phyloP scores from a whole-genome alignment of 176 grass and related monocot genomes.

The Saccharum officinarum region DNA sequence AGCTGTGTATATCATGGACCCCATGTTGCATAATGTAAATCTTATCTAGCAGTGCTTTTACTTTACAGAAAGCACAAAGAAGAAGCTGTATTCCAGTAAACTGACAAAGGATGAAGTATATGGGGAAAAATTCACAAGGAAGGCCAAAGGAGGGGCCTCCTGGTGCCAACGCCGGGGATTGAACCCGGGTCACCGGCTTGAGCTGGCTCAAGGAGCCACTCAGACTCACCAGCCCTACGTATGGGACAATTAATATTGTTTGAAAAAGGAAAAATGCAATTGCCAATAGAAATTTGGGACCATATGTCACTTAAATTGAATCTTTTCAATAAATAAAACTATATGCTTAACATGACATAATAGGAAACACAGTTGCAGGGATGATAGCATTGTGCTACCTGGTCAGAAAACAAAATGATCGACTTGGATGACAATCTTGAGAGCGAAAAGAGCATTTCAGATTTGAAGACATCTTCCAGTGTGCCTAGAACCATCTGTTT shows the following conservation, averaged over 20 bases:
- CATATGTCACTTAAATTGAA: background rate
- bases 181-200: background rate
- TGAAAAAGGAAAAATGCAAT: background rate
- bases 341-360: constrained; percentile 4
- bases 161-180: background rate
- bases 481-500: constrained; percentile 49
- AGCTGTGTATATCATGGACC: background rate
- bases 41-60: background rate
- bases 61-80: background rate
- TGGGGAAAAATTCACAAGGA: background rate
- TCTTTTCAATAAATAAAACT: background rate
- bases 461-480: constrained; percentile 64
- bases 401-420: constrained; percentile 51
- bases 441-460: constrained; percentile 63
- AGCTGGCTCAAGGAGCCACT: background rate
- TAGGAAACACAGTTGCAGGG: constrained; percentile 32
- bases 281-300: background rate
- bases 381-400: constrained; percentile 44
- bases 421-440: constrained; percentile 72
- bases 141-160: background rate
- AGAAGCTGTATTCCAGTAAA: constrained; percentile 13
- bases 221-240: background rate
- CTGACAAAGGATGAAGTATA: background rate
- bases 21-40: background rate
- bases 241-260: background rate